phyloP scores from a whole-genome alignment of 805 yeast genomes.

The Pichia membranifaciens region DNA sequence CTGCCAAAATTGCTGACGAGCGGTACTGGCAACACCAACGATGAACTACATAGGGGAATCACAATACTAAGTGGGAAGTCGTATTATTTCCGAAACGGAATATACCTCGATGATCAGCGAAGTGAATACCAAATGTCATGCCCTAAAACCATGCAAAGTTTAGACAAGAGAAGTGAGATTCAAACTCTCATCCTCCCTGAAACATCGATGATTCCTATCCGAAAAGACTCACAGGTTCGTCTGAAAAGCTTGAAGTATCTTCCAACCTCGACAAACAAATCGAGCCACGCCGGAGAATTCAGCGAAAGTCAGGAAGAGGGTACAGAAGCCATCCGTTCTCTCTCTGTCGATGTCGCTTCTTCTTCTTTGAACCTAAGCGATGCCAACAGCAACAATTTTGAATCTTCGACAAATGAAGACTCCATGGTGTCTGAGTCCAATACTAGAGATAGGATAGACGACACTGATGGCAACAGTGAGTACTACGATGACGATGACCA shows the following conservation, averaged over 20 bases:
- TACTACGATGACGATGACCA: neutral
- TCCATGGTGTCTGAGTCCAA: neutral
- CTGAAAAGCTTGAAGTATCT: neutral
- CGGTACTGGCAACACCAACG: too few species aligned
- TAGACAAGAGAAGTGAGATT: constrained; percentile 10
- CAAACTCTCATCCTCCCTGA: constrained; percentile 21
- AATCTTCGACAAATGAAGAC: neutral
- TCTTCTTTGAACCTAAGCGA: constrained; percentile 12
- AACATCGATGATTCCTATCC: constrained; percentile 19
- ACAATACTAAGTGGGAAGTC: neutral
- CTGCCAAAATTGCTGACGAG: too few species aligned
- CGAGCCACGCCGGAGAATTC: too few species aligned
- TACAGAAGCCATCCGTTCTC: neutral
- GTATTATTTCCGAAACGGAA: neutral
- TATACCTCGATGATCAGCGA: neutral
- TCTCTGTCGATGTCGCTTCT: constrained; percentile 4
- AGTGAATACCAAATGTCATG: constrained; percentile 5
- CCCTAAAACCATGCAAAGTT: constrained; percentile 3
- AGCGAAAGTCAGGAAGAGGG: too few species aligned
- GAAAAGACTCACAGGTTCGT: constrained; percentile 18
- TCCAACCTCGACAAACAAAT: too few species aligned
- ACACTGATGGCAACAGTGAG: neutral
- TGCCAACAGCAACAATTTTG: neutral
- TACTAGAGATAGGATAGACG: neutral
- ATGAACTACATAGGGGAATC: neutral